Evolutionary conservation across 2,329 filamentous ascomycete species (phyloP).

Genomic region (Septoria petroselini): DNA sequence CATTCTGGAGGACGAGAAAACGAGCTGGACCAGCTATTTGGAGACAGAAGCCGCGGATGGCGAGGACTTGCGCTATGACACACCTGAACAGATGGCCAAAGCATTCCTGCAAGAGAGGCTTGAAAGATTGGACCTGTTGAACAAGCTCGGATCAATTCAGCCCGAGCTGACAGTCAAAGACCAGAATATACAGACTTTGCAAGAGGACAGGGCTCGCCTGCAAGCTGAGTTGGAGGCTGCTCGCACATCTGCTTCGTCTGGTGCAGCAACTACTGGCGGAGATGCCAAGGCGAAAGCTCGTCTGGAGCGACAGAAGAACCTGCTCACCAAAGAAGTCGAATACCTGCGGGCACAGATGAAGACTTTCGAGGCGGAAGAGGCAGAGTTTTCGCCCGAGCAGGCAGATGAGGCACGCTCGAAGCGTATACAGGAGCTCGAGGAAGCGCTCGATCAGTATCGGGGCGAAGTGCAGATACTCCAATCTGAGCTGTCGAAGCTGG

Average conservation of each 20-base stretch:
- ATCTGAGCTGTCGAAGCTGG: conserved; percentile 66
- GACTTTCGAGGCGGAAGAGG: conserved; percentile 80
- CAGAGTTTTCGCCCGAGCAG: conserved; percentile 75
- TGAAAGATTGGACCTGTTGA: conserved; percentile 73
- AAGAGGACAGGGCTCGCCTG: conserved; percentile 65
- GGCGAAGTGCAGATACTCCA: conserved; percentile 72
- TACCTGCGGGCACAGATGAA: conserved; percentile 90
- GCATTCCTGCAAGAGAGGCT: conserved; percentile 80
- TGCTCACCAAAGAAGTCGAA: conserved; percentile 89
- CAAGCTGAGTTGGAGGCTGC: conserved; percentile 68
- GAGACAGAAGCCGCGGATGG: conserved; percentile 62
- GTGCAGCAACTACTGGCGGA: conserved; percentile 43
- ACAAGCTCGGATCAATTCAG: conserved; percentile 73
- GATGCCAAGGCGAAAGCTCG: conserved; percentile 69
- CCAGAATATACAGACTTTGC: conserved; percentile 66
- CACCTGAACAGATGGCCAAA: conserved; percentile 80
- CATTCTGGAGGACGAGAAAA: conserved; percentile 80
- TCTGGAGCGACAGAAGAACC: conserved; percentile 77
- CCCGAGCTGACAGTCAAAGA: conserved; percentile 76
- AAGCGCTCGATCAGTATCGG: conserved; percentile 83
- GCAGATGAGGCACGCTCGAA: conserved; percentile 72
- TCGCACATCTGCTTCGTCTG: conserved; percentile 43
- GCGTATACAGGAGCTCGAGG: conserved; percentile 77
- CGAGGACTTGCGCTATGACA: conserved; percentile 71
- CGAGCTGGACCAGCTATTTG: conserved; percentile 83